Evolutionary conservation across 2,329 filamentous ascomycete species (phyloP), one percentile per base, ranked within the genome.

Genomic region (Talaromyces marneffei): DNA sequence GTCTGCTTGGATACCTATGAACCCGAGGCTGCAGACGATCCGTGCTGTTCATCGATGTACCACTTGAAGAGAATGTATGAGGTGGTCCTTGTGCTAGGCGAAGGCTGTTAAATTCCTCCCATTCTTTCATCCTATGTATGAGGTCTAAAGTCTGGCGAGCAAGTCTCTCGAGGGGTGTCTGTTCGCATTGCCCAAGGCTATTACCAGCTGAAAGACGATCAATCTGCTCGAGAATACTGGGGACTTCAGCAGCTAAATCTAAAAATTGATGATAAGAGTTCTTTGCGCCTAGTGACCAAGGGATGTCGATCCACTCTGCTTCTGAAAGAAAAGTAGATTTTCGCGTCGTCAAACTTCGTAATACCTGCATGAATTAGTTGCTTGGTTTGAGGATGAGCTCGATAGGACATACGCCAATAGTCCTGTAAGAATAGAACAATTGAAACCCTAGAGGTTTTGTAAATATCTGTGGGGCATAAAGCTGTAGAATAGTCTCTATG

Each of bases 1-100:
- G 16, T 31, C 52, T 60, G 39, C 50, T 62, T 25, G 60, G 55
- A 52, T 58, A 62, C 10, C 60, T 40, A 52, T 62, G 60, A 33
- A 40, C 42, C 4, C 60, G 50, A 18, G 44, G 44, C 42, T 54
- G 60, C 29, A 48, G 54, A 12, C 44, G 14, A 12, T 56, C 50
- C 1, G 58, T 60, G 2, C 9, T 16, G 29, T 37, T 60, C 52
- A 56, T 55, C 27, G 58, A 60, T n/a, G 37, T 52, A 9, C 50
- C 37, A 6, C 50, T 46, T 23, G 37, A 12, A 29, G 39, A 48
- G 40, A 56, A 35, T 40, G 3, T 25, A 35, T 60, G 52, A 25
- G 48, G 50, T 23, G 58, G 58, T n/a, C 58, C 58, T 16, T 46
- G 31, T 12, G 29, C 10, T 33, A 60, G 25, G 31, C 29, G 58